Evolutionary conservation across 31 red algal species (phyloP).

Genomic region (Bonnemaisonia californica): DNA sequence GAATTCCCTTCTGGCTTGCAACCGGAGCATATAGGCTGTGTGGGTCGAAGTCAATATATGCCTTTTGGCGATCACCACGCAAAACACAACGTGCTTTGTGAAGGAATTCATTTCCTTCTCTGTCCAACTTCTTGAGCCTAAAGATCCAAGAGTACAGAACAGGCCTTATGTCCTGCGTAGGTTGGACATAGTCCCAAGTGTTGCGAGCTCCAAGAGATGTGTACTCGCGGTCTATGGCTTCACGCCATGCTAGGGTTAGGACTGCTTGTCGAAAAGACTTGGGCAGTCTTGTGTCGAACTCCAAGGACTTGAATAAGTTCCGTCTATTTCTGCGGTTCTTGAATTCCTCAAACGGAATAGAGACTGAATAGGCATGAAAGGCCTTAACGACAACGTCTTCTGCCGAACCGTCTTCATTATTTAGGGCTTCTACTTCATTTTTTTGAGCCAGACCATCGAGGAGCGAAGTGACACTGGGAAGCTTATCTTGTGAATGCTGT

Average conservation of each 20-base stretch:
- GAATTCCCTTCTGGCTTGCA: background rate
- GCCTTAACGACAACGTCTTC: background rate
- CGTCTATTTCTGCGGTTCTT: background rate
- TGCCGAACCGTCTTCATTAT: background rate
- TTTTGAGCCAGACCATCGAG: background rate
- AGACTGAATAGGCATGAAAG: background rate
- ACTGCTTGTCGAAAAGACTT: background rate
- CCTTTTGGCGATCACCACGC: background rate
- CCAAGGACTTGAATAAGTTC: too few species aligned
- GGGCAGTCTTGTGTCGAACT: background rate
- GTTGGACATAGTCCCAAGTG: background rate
- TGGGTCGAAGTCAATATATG: background rate
- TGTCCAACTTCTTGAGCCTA: background rate
- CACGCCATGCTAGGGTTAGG: background rate
- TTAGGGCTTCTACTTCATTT: background rate
- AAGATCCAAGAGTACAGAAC: conserved; percentile 4
- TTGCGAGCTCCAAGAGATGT: background rate
- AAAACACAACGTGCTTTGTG: background rate
- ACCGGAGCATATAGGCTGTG: background rate
- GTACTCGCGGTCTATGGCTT: conserved; percentile 2
- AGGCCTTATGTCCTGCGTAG: background rate
- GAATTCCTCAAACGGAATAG: background rate
- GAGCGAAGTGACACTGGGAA: background rate
- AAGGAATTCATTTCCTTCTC: background rate
- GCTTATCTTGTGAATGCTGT: background rate